These are phyloP conservation scores for Somion occarium DNA, from an alignment of 1,284 basidiomycete genomes.

Conservation along the genomic window DNA sequence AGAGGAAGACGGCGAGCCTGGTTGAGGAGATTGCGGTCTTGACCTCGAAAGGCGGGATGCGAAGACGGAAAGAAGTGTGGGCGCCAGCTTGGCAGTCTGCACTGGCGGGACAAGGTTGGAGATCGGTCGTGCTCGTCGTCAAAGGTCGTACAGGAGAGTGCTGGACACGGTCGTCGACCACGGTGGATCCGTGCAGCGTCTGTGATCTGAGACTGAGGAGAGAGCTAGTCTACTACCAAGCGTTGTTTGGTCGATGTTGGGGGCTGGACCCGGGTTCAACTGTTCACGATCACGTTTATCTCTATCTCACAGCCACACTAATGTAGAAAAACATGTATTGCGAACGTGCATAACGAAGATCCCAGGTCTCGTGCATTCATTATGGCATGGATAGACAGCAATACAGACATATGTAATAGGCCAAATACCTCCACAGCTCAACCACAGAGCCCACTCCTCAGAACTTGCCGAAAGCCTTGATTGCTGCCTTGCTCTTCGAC, in stretches of 20 bases:
- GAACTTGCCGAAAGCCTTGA: constrained; percentile 95
- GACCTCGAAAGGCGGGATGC: constrained; percentile 65
- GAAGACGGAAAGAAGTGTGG: constrained; percentile 71
- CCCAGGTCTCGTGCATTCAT: not conserved
- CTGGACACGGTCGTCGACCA: constrained; percentile 1
- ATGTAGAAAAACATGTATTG: not conserved
- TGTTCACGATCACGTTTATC: not conserved
- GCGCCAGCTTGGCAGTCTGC: constrained; percentile 60
- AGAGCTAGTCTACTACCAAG: not conserved
- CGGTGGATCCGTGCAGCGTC: constrained; percentile 5
- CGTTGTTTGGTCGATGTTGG: constrained; percentile 13
- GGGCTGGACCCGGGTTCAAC: not conserved
- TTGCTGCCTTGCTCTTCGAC: constrained; percentile 81
- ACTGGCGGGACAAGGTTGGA: constrained; percentile 12
- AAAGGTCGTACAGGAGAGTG: constrained; percentile 1
- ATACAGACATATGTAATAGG: not conserved
- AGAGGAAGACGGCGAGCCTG: constrained; percentile 30
- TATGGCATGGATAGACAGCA: not conserved
- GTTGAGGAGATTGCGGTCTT: constrained; percentile 65
- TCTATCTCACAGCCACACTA: not conserved
- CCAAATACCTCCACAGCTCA: not conserved
- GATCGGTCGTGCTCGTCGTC: not conserved
- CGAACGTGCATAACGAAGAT: not conserved
- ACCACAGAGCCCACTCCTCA: constrained; percentile 41
- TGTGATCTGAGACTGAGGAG: not conserved